Evolutionary conservation across 192 early-diverging fungal species (phyloP).

Genomic region (Coemansia interrupta): DNA sequence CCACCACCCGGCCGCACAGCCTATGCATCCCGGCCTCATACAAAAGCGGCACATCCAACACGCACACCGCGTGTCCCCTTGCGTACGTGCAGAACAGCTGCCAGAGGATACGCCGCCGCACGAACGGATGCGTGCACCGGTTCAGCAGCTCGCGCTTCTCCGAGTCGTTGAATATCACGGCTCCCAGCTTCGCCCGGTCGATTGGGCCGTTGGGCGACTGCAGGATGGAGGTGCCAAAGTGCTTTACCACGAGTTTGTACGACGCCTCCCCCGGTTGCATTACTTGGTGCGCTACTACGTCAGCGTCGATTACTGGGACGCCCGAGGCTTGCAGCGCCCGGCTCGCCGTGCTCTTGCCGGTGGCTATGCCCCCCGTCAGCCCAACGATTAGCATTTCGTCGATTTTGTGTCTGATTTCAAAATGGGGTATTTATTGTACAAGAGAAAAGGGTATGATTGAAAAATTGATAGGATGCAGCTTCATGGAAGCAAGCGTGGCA

Average conservation of each 20-base stretch:
- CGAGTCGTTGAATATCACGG: slow-evolving; percentile 74
- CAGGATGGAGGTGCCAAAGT: slow-evolving; percentile 73
- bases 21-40: slow-evolving; percentile 78
- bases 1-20: slow-evolving; percentile 67
- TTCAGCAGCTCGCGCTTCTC: slow-evolving; percentile 73
- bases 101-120: slow-evolving; percentile 77
- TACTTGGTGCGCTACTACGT: slow-evolving; percentile 81
- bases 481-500: no score
- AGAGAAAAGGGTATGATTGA: no score
- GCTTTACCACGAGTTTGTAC: slow-evolving; percentile 65
- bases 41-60: slow-evolving; percentile 92
- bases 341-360: slow-evolving; percentile 87
- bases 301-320: slow-evolving; percentile 87
- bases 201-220: slow-evolving; percentile 52
- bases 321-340: slow-evolving; percentile 53
- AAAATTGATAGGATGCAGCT: no score
- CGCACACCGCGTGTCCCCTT: slow-evolving; percentile 61
- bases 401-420: no score
- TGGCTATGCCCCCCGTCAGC: slow-evolving; percentile 93
- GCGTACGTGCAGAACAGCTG: slow-evolving; percentile 67
- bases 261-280: slow-evolving; percentile 73
- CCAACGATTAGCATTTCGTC: slow-evolving; percentile 81
- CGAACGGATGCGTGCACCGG: slow-evolving; percentile 79
- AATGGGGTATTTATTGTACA: no score
- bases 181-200: slow-evolving; percentile 74